These are phyloP conservation scores for Antrodiella citrinella DNA, from an alignment of 768 basidiomycete species.

Conservation along the genomic window DNA sequence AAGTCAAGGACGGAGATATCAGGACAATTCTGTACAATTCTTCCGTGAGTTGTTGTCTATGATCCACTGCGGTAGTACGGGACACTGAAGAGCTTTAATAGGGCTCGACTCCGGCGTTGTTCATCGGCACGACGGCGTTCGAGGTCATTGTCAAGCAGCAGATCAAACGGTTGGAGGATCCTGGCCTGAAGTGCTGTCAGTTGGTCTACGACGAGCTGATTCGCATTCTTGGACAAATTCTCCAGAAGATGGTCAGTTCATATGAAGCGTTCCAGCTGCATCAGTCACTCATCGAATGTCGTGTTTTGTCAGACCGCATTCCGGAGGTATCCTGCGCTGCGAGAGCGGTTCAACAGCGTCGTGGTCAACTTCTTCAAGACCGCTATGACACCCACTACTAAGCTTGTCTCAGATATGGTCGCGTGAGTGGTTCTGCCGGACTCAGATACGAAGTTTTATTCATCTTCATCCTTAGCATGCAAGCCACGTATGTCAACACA, in stretches of 20 bases:
- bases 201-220: slow-evolving; percentile 97
- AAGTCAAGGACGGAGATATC: slow-evolving; percentile 98
- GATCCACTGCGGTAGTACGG: too few relatives aligned
- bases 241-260: slow-evolving; percentile 77
- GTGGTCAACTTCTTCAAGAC: slow-evolving; percentile 97
- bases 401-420: slow-evolving; percentile 90
- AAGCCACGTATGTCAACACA: slow-evolving; percentile 98
- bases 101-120: slow-evolving; percentile 94
- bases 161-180: slow-evolving; percentile 94
- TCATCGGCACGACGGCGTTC: slow-evolving; percentile 95
- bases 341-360: slow-evolving; percentile 91
- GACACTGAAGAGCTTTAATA: too few relatives aligned
- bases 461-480: slow-evolving; percentile 64
- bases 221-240: slow-evolving; percentile 85
- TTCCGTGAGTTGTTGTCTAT: slow-evolving; percentile 55
- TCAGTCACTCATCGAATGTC: too few relatives aligned
- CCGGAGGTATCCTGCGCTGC: slow-evolving; percentile 92
- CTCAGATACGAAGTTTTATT: not conserved
- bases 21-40: slow-evolving; percentile 95
- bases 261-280: too few relatives aligned
- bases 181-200: slow-evolving; percentile 87
- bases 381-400: slow-evolving; percentile 89
- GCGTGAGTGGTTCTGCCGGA: slow-evolving; percentile 65
- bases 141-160: slow-evolving; percentile 99
- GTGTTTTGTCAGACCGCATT: slow-evolving; percentile 98